These are phyloP conservation scores for Camillea tinctor DNA, from an alignment of 2,329 filamentous ascomycete species.

Conservation along the genomic window DNA sequence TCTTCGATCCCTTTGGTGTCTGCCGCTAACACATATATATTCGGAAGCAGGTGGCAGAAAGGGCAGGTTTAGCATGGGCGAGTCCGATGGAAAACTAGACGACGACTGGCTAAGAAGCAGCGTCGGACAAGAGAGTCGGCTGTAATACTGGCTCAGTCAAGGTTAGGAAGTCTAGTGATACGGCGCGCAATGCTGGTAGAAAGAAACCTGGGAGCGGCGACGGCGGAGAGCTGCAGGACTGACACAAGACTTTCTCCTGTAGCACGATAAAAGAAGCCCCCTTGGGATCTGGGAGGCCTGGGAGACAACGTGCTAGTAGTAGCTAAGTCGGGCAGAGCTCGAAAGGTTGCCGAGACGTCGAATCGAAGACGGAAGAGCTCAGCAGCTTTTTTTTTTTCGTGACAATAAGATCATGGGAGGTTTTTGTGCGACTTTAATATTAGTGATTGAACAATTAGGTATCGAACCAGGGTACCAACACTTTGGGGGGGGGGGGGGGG, in stretches of 20 bases:
- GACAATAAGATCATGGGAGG: conserved; percentile 33
- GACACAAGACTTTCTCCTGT: conserved; percentile 33
- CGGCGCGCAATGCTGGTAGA: conserved; percentile 48
- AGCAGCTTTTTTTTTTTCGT: conserved; percentile 23
- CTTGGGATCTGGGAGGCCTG: conserved; percentile 28
- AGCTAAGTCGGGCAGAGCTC: conserved; percentile 29
- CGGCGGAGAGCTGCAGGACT: conserved; percentile 47
- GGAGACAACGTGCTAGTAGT: conserved; percentile 27
- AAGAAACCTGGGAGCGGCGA: conserved; percentile 40
- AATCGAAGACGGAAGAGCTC: conserved; percentile 30
- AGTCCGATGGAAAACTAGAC: conserved; percentile 22
- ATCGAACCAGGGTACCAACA: conserved; percentile 29
- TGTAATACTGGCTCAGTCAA: conserved; percentile 49
- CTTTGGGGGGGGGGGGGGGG: conserved; percentile 15
- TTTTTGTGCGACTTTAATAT: conserved; percentile 39
- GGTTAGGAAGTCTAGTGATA: conserved; percentile 46
- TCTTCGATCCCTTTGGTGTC: conserved; percentile 14
- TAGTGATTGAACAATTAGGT: conserved; percentile 33
- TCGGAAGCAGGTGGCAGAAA: conserved; percentile 14
- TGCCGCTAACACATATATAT: conserved; percentile 25
- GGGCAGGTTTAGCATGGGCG: conserved; percentile 17
- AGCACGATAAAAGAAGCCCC: conserved; percentile 29
- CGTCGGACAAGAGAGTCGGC: conserved; percentile 53
- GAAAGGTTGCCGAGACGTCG: conserved; percentile 27
- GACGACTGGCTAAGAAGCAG: conserved; percentile 36